These are phyloP conservation scores for Globisporangium spiculum DNA, from an alignment of 352 stramenopile genomes.

Conservation along the genomic window DNA sequence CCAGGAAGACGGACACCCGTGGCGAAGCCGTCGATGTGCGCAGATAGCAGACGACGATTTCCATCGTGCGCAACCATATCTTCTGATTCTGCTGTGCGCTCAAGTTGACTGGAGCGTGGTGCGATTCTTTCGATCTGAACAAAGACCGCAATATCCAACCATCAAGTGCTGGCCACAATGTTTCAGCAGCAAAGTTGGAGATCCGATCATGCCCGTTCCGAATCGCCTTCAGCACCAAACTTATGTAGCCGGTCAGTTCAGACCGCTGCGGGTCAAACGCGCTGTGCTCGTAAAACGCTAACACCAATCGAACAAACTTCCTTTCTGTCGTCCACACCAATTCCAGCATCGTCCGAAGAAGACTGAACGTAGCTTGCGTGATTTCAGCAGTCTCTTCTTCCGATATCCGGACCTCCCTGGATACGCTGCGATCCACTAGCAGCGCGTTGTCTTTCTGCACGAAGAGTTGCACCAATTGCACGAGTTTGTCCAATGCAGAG, in stretches of 20 bases:
- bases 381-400: slow-evolving; percentile 24
- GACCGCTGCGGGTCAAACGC: slow-evolving; percentile 15
- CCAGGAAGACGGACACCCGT: slow-evolving; percentile 7
- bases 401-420: slow-evolving; percentile 18
- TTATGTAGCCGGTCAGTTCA: slow-evolving; percentile 20
- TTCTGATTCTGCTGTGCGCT: not conserved
- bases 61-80: slow-evolving; percentile 10
- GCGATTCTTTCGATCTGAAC: slow-evolving; percentile 17
- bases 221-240: slow-evolving; percentile 30
- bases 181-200: slow-evolving; percentile 29
- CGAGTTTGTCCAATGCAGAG: slow-evolving; percentile 30
- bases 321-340: slow-evolving; percentile 24
- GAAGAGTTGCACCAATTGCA: slow-evolving; percentile 37
- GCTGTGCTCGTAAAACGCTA: slow-evolving; percentile 33
- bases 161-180: slow-evolving; percentile 35
- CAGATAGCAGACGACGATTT: slow-evolving; percentile 15
- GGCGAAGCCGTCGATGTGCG: slow-evolving; percentile 6
- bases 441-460: slow-evolving; percentile 33
- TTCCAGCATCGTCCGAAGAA: slow-evolving; percentile 39
- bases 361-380: slow-evolving; percentile 26
- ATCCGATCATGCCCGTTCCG: slow-evolving; percentile 19
- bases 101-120: not conserved
- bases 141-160: slow-evolving; percentile 14
- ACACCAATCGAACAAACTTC: slow-evolving; percentile 32
- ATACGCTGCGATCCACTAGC: slow-evolving; percentile 9